Base-by-base conservation (phyloP, 2,329 filamentous ascomycete species). In the Talaromyces rugulosus region DNA sequence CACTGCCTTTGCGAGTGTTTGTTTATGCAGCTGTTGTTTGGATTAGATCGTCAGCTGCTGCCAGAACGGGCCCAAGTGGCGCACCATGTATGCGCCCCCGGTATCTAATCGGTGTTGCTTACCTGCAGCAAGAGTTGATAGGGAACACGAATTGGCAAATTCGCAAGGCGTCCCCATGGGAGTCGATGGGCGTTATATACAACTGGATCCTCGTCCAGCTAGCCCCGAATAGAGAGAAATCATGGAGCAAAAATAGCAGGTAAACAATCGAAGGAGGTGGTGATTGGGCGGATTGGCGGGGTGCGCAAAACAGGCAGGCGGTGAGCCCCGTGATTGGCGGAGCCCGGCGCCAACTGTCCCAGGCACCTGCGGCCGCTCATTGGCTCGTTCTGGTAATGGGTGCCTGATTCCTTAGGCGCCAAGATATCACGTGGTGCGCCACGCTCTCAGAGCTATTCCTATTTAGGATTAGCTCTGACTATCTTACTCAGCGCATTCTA, bases 231-330 rank as follows among this genome's bases (percentile, higher is more conserved):
- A 12, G 1, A 23, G 23, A 27, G n/a, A 1, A 47, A 11, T 27
- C 9, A 18, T 11, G 5, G 9, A 47, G 44, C 44, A 47, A 27
- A 47, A 47, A 47, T 16, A 47, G 44, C 44, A 53, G 27, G 58
- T 60, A 60, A 60, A 60, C 58, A 60, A 63, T 54, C 58, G 11
- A 52, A 51, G 58, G 58, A 50, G 61, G 54, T 60, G 58, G 23
- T 58, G 58, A 60, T 60, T 63, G 61, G 36, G 61, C 55, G 61
- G 61, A 27, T 47, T 18, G 44, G 44, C 44, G 61, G 61, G 50
- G 52, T 40, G 23, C 31, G 54, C 34, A 8, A 56, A 42, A 33
- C 12, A 56, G 54, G 54, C 31, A 56, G 54, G 54, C 54, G 54
- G 54, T 56, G 54, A 56, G 11, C 18, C 50, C 50, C 14, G 23